Conservation (phyloP, 2,329 filamentous ascomycete species). For the Epichloe sibirici region DNA sequence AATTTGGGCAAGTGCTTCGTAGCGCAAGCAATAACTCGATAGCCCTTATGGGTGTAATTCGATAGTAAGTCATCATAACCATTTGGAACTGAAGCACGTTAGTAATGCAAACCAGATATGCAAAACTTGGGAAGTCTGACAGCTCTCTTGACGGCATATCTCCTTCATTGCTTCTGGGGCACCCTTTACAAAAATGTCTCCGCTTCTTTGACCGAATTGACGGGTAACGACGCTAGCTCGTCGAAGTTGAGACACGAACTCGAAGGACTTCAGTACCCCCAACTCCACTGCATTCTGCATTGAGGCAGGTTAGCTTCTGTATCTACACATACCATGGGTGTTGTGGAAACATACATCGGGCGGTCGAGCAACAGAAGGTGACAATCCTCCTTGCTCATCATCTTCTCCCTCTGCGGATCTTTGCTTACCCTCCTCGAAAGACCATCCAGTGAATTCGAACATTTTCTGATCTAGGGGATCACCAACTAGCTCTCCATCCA, state of each 20-base stretch:
- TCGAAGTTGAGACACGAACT: slow-evolving; percentile 87
- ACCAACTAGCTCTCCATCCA: slow-evolving; percentile 81
- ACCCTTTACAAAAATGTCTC: slow-evolving; percentile 87
- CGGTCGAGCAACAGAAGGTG: slow-evolving; percentile 80
- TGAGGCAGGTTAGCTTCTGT: slow-evolving; percentile 6
- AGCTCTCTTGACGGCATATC: slow-evolving; percentile 74
- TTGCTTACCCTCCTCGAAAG: slow-evolving; percentile 78
- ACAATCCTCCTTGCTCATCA: slow-evolving; percentile 62
- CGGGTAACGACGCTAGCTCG: slow-evolving; percentile 88
- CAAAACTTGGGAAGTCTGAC: slow-evolving; percentile 32
- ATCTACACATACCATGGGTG: slow-evolving; percentile 8
- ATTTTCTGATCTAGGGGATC: slow-evolving; percentile 95
- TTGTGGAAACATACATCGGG: slow-evolving; percentile 35
- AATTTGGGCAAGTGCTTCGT: slow-evolving; percentile 78
- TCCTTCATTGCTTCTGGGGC: slow-evolving; percentile 94
- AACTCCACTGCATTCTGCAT: slow-evolving; percentile 56
- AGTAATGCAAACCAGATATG: slow-evolving; percentile 1
- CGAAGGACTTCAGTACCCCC: slow-evolving; percentile 81
- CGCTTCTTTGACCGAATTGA: slow-evolving; percentile 73
- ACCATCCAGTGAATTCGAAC: slow-evolving; percentile 94
- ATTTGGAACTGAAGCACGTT: slow-evolving; percentile 46
- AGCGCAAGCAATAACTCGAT: slow-evolving; percentile 90
- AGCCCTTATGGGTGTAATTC: slow-evolving; percentile 90
- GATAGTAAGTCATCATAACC: slow-evolving; percentile 85
- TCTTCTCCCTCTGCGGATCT: slow-evolving; percentile 51